Percentiles rank a stretch among this genome's conserved stretches.
Conservation (phyloP, 2,329 filamentous ascomycete genomes). For the Colletotrichum eleusines region DNA sequence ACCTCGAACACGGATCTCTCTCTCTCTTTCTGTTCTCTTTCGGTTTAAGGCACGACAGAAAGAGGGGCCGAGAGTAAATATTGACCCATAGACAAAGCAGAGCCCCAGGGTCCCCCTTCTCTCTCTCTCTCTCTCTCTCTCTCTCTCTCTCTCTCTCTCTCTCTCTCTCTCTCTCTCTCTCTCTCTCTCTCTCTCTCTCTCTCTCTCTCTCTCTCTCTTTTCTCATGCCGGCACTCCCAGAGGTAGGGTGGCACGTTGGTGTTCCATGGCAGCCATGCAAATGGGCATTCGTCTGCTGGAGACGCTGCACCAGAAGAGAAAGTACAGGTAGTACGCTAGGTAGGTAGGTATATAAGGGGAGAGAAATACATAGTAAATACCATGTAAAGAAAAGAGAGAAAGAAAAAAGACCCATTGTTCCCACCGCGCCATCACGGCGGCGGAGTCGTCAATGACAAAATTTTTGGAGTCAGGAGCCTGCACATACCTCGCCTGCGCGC, state of each 20-base stretch:
- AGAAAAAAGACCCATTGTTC: not conserved
- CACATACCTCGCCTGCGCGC: not conserved
- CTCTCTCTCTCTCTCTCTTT: too few relatives aligned
- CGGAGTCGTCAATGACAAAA: conserved; percentile 1
- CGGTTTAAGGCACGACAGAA: not conserved
- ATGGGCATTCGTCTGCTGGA: conserved; percentile 10
- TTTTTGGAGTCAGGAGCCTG: not conserved
- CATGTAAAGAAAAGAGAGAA: too few relatives aligned
- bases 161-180: conserved; percentile 9
- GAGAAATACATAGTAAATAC: too few relatives aligned
- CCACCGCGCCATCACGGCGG: not conserved
- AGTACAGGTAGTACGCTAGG: too few relatives aligned
- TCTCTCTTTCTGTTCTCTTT: not conserved
- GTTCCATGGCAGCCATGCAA: conserved; percentile 19
- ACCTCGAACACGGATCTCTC: conserved; percentile 29
- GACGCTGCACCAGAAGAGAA: conserved; percentile 5
- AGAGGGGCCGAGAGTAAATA: not conserved
- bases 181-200: conserved; percentile 9
- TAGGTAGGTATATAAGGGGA: too few relatives aligned
- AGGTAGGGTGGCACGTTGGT: conserved; percentile 8
- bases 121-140: conserved; percentile 8
- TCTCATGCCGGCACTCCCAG: conserved; percentile 33
- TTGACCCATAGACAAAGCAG: not conserved
- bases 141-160: conserved; percentile 7
- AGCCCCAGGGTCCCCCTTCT: conserved; percentile 17